These are phyloP conservation scores for Eucalyptus urophylla DNA, from an alignment of 345 rosid genomes.

Conservation along the genomic window DNA sequence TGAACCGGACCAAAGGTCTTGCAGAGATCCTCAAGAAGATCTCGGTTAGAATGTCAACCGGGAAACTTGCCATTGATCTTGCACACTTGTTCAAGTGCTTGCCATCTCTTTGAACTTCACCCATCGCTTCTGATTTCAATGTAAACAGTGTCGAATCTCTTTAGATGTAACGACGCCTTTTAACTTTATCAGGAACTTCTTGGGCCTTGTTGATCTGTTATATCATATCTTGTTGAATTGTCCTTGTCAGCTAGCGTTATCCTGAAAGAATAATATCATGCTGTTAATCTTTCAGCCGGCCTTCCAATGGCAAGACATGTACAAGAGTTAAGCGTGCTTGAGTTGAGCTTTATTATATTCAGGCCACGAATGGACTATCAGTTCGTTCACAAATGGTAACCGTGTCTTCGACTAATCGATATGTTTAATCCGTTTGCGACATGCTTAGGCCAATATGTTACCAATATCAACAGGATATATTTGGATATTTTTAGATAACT, in stretches of 20 bases:
- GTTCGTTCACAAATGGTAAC: neutral
- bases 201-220: neutral
- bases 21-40: neutral
- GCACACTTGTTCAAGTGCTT: neutral
- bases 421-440: no score
- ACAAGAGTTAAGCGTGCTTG: neutral
- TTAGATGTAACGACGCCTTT: neutral
- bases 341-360: no score
- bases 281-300: neutral
- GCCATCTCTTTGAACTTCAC: neutral
- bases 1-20: neutral
- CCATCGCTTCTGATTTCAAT: neutral
- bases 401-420: neutral
- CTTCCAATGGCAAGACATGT: neutral
- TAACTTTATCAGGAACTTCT: neutral
- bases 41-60: neutral
- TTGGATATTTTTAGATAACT: neutral
- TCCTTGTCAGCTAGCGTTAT: neutral
- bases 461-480: neutral
- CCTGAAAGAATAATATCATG: neutral
- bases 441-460: neutral
- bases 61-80: neutral
- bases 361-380: no score
- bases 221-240: neutral
- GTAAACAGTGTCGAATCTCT: neutral